Percentiles rank a stretch among this genome's conserved stretches.
Evolutionary conservation across 176 grass and related monocot genomes (phyloP).

Genomic region (Avena sativa): DNA sequence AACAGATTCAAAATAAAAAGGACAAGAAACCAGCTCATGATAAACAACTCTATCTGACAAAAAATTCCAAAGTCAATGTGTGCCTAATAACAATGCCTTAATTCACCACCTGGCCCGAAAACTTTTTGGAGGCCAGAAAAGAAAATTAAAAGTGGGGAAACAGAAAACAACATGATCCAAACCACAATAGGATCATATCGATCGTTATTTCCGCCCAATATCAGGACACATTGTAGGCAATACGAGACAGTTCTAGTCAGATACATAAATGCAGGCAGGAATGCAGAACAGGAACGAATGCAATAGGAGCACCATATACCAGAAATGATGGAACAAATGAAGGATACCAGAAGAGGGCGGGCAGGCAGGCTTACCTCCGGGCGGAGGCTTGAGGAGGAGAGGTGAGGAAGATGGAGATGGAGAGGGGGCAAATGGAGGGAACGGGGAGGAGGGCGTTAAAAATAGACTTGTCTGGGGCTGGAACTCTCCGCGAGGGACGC

Average conservation of each 20-base stretch:
- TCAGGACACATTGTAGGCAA: background rate
- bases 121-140: background rate
- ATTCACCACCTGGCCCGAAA: background rate
- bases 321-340: background rate
- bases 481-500: constrained; percentile 20
- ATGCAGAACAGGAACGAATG: background rate
- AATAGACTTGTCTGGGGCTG: background rate
- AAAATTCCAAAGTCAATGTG: background rate
- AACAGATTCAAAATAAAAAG: background rate
- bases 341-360: too few relatives aligned
- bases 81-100: background rate
- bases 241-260: background rate
- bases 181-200: background rate
- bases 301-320: background rate
- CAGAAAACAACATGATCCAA: background rate
- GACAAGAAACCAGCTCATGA: background rate
- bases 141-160: background rate
- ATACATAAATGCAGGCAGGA: background rate
- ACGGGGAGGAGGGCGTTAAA: background rate
- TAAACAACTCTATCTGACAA: background rate
- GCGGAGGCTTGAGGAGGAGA: constrained; percentile 40
- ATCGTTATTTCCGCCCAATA: background rate
- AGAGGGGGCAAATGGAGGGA: background rate
- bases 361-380: constrained; percentile 36
- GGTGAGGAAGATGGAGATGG: constrained; percentile 9